A percentile compares a stretch with the other conserved stretches of the same genome.
These are phyloP conservation scores for Setomelanomma holmii DNA, from an alignment of 2,329 filamentous ascomycete species.

Conservation along the genomic window DNA sequence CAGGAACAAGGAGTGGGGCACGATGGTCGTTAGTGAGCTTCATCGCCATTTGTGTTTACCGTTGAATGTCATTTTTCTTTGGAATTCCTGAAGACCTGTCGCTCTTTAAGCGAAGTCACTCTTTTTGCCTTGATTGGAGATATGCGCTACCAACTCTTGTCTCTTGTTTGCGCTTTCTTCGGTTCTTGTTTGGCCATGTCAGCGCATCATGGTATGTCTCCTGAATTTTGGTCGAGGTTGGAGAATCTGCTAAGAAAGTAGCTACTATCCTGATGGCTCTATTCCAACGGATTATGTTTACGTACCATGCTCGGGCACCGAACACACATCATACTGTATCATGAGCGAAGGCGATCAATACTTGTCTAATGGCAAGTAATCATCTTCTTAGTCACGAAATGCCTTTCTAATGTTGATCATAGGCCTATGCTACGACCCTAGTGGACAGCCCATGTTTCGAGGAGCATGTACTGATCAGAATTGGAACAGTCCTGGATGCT, in stretches of 20 bases:
- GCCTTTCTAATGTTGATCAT: background rate
- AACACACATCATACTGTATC: conserved; percentile 17
- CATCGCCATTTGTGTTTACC: background rate
- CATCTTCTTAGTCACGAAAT: background rate
- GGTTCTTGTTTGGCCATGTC: conserved; percentile 5
- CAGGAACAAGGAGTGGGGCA: background rate
- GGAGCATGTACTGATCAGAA: conserved; percentile 18
- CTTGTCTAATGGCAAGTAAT: conserved; percentile 18
- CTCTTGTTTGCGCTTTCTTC: conserved; percentile 18
- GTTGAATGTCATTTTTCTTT: conserved; percentile 3
- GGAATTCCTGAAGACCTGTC: conserved; percentile 4
- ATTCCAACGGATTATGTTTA: conserved; percentile 22
- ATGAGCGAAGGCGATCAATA: conserved; percentile 21
- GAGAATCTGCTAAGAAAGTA: background rate
- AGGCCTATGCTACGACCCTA: background rate
- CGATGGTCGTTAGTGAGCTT: background rate
- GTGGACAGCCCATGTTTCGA: conserved; percentile 13
- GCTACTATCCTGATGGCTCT: conserved; percentile 21
- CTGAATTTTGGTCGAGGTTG: background rate
- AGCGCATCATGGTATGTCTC: conserved; percentile 18
- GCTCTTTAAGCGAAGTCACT: conserved; percentile 10
- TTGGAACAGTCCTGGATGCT: conserved; percentile 15
- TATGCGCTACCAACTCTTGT: conserved; percentile 17
- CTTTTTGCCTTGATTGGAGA: background rate
- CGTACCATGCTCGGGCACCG: conserved; percentile 13